Base-by-base conservation (phyloP, 805 yeast genomes). In the Candida boleticola region DNA sequence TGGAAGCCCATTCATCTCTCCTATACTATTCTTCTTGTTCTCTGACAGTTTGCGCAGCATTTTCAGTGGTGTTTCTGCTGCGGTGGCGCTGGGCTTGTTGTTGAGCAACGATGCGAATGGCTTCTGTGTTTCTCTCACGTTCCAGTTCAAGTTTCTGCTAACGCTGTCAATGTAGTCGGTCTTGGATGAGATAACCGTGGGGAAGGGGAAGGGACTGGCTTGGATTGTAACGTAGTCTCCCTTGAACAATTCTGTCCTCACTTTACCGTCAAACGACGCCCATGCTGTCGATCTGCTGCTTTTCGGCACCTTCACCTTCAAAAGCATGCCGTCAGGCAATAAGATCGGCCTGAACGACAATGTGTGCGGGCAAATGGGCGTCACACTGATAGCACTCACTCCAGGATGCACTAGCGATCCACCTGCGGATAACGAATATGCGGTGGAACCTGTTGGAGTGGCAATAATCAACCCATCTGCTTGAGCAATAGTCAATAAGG, bases 311-410 rank as follows among this genome's bases (percentile, higher is more conserved):
- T 84, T 85, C 4, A 92, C 85, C 53, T 80, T 83, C 44, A 92
- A 66, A 20, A 77, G 72, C 90, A 90, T 88, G n/a, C 93, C 85
- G 61, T 92, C 98, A 0, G 98, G 98, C 22, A 92, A 70, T 43
- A 92, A 72, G 41, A 92, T 85, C 2, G 98, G 98, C 50, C 98
- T 74, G 67, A 92, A 92, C 5, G 96, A 86, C 36, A 92, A 73
- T 0, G 97, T 89, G 58, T 92, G 98, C 1, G 98, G 97, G 59
- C 98, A 92, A 45, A 92, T 89, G 0, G 98, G 98, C 0, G 98
- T 89, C 5, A 92, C 89, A 42, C 89, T 82, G 23, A 90, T 86
- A 7, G 96, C 96, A 46, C 89, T 84, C 13, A 92, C 95, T 25
- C 88, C 89, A 0, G 98, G 97, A 54, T 90, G 97, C 3, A 92